A percentile compares a stretch with the other conserved stretches of the same genome.
phyloP scores from a whole-genome alignment of 2,329 filamentous ascomycete species.

The Paecilomyces sp. region DNA sequence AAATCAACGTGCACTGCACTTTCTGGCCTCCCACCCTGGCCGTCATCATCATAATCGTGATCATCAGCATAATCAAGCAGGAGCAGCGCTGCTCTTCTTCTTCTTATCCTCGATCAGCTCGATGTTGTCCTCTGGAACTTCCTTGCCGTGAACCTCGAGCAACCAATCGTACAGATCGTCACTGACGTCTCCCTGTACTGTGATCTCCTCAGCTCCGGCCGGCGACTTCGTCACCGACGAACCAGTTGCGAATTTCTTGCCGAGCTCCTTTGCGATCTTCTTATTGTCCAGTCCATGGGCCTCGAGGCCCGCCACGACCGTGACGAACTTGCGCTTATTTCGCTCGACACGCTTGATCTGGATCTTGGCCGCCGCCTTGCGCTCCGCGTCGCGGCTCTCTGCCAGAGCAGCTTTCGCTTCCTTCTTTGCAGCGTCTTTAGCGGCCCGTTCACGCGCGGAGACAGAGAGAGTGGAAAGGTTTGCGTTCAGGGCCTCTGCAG shows the following conservation, averaged over 20 bases:
- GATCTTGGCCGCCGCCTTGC: slow-evolving; percentile 73
- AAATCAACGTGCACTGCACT: not conserved
- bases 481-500: slow-evolving; percentile 67
- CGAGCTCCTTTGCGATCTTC: slow-evolving; percentile 92
- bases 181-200: slow-evolving; percentile 93
- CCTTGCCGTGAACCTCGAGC: slow-evolving; percentile 70
- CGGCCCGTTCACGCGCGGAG: slow-evolving; percentile 87
- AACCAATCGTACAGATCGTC: slow-evolving; percentile 91
- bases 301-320: slow-evolving; percentile 83
- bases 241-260: slow-evolving; percentile 97
- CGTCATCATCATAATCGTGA: not conserved
- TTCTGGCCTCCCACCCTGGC: not conserved
- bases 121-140: slow-evolving; percentile 91
- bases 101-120: slow-evolving; percentile 94
- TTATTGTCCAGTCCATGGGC: slow-evolving; percentile 88
- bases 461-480: slow-evolving; percentile 80
- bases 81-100: slow-evolving; percentile 44
- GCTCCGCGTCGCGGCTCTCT: slow-evolving; percentile 75
- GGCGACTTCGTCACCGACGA: slow-evolving; percentile 84
- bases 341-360: slow-evolving; percentile 95
- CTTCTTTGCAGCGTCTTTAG: slow-evolving; percentile 95
- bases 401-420: slow-evolving; percentile 85
- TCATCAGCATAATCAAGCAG: not conserved
- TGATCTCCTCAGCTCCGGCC: slow-evolving; percentile 87
- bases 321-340: slow-evolving; percentile 97